These are phyloP conservation scores for Skeletonema menzelii DNA, from an alignment of 108 stramenopile genomes.

Conservation along the genomic window DNA sequence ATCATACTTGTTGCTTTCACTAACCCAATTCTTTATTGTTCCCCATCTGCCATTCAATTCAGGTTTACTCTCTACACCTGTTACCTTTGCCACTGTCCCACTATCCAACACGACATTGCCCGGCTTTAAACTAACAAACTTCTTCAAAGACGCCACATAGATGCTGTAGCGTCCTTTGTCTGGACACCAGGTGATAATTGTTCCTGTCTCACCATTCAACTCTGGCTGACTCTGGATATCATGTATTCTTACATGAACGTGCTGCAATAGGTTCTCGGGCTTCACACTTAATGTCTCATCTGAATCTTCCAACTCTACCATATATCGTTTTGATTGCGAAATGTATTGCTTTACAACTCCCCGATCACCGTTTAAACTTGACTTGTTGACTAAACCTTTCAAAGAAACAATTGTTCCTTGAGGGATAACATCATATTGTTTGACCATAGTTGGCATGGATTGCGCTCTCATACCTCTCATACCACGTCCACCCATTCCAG, in stretches of 20 bases:
- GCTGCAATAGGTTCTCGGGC: constrained; percentile 78
- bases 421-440: constrained; percentile 80
- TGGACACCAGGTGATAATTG: constrained; percentile 80
- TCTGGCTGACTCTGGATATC: constrained; percentile 79
- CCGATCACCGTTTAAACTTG: constrained; percentile 82
- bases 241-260: constrained; percentile 80
- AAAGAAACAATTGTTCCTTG: constrained; percentile 80
- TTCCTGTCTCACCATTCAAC: constrained; percentile 76
- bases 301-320: constrained; percentile 79
- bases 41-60: constrained; percentile 89
- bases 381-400: constrained; percentile 68
- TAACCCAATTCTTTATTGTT: constrained; percentile 78
- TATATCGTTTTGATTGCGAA: constrained; percentile 64
- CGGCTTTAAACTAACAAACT: constrained; percentile 73
- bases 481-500: constrained; percentile 33
- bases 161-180: constrained; percentile 79
- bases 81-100: constrained; percentile 72
- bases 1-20: constrained; percentile 76
- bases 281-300: constrained; percentile 83
- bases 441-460: constrained; percentile 34
- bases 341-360: constrained; percentile 74
- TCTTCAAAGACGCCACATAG: constrained; percentile 66
- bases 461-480: constrained; percentile 7
- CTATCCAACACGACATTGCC: constrained; percentile 75
- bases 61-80: constrained; percentile 72